Percentiles rank a stretch among this genome's conserved stretches.
Conservation (phyloP, 805 yeast genomes). For the Nakazawaea pomicola region DNA sequence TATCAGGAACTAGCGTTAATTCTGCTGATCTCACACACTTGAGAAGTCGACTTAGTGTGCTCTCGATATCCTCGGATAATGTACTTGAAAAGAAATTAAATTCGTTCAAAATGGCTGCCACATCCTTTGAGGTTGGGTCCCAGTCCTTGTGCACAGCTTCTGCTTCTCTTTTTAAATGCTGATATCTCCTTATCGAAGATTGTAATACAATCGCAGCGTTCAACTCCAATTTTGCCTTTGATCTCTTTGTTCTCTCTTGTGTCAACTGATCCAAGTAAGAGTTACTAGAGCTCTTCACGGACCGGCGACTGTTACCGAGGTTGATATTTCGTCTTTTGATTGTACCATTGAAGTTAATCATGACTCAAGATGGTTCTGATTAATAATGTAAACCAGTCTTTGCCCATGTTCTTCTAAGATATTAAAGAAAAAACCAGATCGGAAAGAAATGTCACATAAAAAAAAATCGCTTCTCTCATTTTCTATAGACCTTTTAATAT, state of each 20-base stretch:
- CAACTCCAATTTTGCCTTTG: slow-evolving; percentile 42
- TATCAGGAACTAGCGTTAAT: slow-evolving; percentile 6
- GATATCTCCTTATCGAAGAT: slow-evolving; percentile 34
- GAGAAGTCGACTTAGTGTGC: not conserved
- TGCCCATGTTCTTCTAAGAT: too few relatives aligned
- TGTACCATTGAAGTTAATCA: slow-evolving; percentile 27
- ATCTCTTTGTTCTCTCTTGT: slow-evolving; percentile 62
- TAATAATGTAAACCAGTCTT: not conserved
- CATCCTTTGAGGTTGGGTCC: slow-evolving; percentile 19
- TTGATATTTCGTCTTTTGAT: slow-evolving; percentile 41
- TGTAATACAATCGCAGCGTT: slow-evolving; percentile 50
- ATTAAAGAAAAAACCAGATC: too few relatives aligned
- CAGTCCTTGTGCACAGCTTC: slow-evolving; percentile 17
- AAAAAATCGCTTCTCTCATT: too few relatives aligned
- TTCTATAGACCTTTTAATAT: too few relatives aligned
- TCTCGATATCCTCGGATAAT: slow-evolving; percentile 13
- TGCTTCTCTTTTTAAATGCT: slow-evolving; percentile 27
- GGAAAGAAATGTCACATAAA: too few relatives aligned
- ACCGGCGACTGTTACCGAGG: slow-evolving; percentile 42
- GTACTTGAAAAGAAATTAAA: slow-evolving; percentile 13
- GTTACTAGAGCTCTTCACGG: slow-evolving; percentile 27
- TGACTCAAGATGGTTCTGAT: not conserved
- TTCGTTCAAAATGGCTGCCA: slow-evolving; percentile 26
- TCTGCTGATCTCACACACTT: not conserved
- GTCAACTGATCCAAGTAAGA: slow-evolving; percentile 59